Conservation (phyloP, 768 basidiomycete genomes). For the Cubamyces lactineus region DNA sequence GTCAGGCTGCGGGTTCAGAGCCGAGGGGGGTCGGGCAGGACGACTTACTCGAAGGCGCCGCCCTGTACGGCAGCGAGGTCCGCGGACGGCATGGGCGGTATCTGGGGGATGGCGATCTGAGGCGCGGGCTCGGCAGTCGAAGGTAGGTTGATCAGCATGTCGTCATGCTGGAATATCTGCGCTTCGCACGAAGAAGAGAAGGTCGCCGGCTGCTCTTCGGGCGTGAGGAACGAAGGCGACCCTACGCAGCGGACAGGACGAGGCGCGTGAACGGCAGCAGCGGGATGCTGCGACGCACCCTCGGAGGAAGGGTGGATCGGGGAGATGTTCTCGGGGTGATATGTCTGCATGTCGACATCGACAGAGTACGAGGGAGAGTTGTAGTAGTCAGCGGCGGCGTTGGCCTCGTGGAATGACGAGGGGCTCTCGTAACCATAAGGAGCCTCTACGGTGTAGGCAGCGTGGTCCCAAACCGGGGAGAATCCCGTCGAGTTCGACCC, state of each 20-base stretch:
- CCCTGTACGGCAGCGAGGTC: conserved; percentile 4
- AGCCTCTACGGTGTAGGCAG: background rate
- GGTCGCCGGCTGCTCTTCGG: conserved; percentile 1
- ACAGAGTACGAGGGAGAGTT: conserved; percentile 12
- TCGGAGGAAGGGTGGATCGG: background rate
- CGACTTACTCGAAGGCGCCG: conserved; percentile 17
- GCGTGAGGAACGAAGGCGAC: conserved; percentile 21
- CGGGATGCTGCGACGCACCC: conserved; percentile 6
- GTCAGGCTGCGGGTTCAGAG: background rate
- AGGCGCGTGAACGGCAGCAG: conserved; percentile 20
- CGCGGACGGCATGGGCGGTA: conserved; percentile 19
- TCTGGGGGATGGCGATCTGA: conserved; percentile 22
- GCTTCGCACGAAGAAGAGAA: conserved; percentile 7
- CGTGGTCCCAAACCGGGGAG: conserved; percentile 12
- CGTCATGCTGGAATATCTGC: conserved; percentile 13
- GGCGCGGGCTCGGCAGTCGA: conserved; percentile 9
- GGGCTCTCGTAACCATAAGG: conserved; percentile 7
- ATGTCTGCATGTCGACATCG: conserved; percentile 7
- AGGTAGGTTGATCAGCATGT: conserved; percentile 16
- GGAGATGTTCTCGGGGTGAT: conserved; percentile 1
- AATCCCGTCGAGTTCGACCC: conserved; percentile 2
- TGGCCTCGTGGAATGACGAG: background rate
- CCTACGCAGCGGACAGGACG: conserved; percentile 23
- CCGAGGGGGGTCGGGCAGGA: background rate
- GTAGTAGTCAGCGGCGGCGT: conserved; percentile 13